A percentile compares a stretch with the other conserved stretches of the same genome.
phyloP scores from a whole-genome alignment of 345 rosid genomes.

The Litchi chinensis region DNA sequence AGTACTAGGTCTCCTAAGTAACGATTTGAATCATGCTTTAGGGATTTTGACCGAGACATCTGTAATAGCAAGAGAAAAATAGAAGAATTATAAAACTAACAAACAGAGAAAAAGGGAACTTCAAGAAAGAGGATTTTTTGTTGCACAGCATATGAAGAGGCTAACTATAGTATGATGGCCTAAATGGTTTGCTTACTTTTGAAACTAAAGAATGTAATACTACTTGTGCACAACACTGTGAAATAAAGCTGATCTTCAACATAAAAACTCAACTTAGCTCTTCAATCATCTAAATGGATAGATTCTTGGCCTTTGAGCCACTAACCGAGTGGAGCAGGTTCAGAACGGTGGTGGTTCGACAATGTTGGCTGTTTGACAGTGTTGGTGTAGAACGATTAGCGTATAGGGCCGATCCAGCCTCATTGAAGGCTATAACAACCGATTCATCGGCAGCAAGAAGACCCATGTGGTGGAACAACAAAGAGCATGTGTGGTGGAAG shows the following conservation, averaged over 20 bases:
- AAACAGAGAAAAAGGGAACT: not conserved
- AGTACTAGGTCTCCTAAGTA: constrained; percentile 42
- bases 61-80: constrained; percentile 25
- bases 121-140: not conserved
- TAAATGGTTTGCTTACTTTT: not conserved
- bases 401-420: too few relatives aligned
- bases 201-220: not conserved
- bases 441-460: too few relatives aligned
- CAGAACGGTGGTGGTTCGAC: too few relatives aligned
- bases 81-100: not conserved
- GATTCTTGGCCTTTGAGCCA: too few relatives aligned
- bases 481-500: too few relatives aligned
- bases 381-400: too few relatives aligned
- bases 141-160: not conserved
- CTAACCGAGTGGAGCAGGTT: too few relatives aligned
- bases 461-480: too few relatives aligned
- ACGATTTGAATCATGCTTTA: constrained; percentile 37
- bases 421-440: too few relatives aligned
- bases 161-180: not conserved
- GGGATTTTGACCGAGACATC: constrained; percentile 50
- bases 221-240: not conserved
- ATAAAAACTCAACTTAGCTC: not conserved
- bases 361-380: too few relatives aligned
- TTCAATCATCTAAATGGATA: too few relatives aligned
- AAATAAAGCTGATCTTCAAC: not conserved